phyloP scores from a whole-genome alignment of 2,329 filamentous ascomycete species.

The Paradendryphiella salina region DNA sequence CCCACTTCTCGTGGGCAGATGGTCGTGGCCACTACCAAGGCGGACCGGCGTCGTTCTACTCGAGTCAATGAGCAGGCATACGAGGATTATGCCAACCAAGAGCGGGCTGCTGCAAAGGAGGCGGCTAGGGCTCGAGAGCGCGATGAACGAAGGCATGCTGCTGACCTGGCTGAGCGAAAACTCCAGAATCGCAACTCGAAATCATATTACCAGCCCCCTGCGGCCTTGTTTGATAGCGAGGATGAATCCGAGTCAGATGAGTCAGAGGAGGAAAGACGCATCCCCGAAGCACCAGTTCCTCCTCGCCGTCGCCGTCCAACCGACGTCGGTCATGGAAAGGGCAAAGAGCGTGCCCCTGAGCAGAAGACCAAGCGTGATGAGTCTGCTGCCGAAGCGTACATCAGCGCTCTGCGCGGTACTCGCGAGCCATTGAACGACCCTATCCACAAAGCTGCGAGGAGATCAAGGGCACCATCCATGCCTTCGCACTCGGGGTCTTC shows the following conservation, averaged over 20 bases:
- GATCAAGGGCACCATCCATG: slow-evolving; percentile 31
- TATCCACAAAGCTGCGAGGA: slow-evolving; percentile 36
- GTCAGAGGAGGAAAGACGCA: slow-evolving; percentile 2
- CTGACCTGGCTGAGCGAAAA: slow-evolving; percentile 13
- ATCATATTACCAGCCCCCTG: slow-evolving; percentile 15
- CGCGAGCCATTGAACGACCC: slow-evolving; percentile 33
- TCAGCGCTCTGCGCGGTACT: slow-evolving; percentile 35
- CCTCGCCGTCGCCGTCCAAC: slow-evolving; percentile 32
- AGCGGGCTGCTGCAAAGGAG: neutral
- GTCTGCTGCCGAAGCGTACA: slow-evolving; percentile 37
- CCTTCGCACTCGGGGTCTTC: slow-evolving; percentile 38
- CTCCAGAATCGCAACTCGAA: slow-evolving; percentile 22
- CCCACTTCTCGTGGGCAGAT: slow-evolving; percentile 31
- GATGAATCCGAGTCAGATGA: slow-evolving; percentile 13
- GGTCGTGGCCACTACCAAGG: slow-evolving; percentile 26
- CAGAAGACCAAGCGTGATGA: slow-evolving; percentile 20
- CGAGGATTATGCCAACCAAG: slow-evolving; percentile 11
- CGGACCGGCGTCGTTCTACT: slow-evolving; percentile 34
- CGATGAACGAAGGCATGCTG: slow-evolving; percentile 2
- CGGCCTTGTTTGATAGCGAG: slow-evolving; percentile 22
- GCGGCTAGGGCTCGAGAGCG: slow-evolving; percentile 2
- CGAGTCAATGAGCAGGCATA: slow-evolving; percentile 31
- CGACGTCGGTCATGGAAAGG: slow-evolving; percentile 24
- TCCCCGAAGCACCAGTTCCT: slow-evolving; percentile 9
- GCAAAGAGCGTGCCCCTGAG: slow-evolving; percentile 24